Conservation (phyloP, 176 grass and related monocot genomes). For the Oryza meyeriana region DNA sequence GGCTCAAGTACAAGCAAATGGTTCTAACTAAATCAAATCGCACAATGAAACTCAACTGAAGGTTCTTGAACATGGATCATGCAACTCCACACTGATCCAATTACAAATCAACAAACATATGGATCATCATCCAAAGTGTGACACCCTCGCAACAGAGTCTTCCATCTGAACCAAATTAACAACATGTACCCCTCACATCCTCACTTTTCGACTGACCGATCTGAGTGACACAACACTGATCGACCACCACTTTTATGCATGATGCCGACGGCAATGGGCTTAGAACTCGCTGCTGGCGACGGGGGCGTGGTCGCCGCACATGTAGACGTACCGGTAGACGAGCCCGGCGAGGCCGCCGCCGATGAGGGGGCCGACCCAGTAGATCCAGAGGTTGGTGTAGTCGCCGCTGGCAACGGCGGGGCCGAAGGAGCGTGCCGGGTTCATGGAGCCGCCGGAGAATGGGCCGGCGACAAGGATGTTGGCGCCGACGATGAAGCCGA, state of each 20-base stretch:
- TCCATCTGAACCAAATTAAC: conserved; percentile 27
- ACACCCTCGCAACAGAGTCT: not conserved
- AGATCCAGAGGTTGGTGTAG: conserved; percentile 54
- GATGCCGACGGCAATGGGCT: not conserved
- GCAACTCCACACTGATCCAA: conserved; percentile 13
- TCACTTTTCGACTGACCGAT: not conserved
- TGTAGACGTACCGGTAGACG: conserved; percentile 52
- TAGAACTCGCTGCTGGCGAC: conserved; percentile 41
- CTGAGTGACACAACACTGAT: not conserved
- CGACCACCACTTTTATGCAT: conserved; percentile 8
- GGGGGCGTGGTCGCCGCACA: conserved; percentile 47
- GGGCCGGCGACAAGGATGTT: conserved; percentile 61
- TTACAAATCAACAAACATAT: conserved; percentile 6
- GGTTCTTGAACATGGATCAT: not conserved
- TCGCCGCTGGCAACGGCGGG: conserved; percentile 56
- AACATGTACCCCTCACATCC: not conserved
- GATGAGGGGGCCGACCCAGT: conserved; percentile 58
- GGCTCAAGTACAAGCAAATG: not conserved
- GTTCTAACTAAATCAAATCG: not conserved
- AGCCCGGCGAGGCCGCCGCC: conserved; percentile 55
- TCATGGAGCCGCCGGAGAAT: conserved; percentile 62
- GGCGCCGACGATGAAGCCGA: conserved; percentile 63
- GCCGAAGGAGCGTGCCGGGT: conserved; percentile 60
- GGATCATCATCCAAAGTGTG: conserved; percentile 16
- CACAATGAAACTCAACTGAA: conserved; percentile 13